Conservation (phyloP, 1,284 basidiomycete genomes). For the Acaromyces ingoldii region DNA sequence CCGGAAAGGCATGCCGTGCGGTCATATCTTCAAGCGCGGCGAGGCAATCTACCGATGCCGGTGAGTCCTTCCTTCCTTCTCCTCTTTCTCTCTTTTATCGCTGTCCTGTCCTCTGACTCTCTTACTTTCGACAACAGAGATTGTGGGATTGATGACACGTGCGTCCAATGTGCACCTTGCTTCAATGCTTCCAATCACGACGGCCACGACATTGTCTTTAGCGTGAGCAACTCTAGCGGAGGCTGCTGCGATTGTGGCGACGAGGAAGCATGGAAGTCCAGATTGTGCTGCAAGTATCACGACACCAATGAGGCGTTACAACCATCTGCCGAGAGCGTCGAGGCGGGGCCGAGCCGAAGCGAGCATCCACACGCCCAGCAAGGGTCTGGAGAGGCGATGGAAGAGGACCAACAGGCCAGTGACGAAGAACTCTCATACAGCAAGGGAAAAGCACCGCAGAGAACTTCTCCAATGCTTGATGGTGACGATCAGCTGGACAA, state of each 20-base stretch:
- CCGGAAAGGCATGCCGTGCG: conserved; percentile 47
- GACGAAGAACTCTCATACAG: neutral
- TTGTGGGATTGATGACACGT: conserved; percentile 49
- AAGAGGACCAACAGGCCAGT: neutral
- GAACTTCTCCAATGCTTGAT: neutral
- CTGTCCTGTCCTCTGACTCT: neutral
- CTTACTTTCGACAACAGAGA: conserved; percentile 16
- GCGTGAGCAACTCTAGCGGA: conserved; percentile 38
- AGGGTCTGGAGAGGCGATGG: neutral
- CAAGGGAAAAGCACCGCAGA: conserved; percentile 2
- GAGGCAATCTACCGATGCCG: conserved; percentile 51
- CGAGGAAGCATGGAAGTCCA: conserved; percentile 46
- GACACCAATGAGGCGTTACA: neutral
- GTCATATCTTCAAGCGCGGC: conserved; percentile 50
- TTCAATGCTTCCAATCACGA: conserved; percentile 46
- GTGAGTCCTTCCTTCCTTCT: conserved; percentile 16
- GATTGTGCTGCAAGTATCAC: conserved; percentile 44
- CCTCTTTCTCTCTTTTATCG: neutral
- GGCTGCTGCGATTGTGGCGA: conserved; percentile 51
- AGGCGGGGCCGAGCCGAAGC: neutral
- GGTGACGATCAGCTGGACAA: conserved; percentile 2
- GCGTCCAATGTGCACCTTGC: conserved; percentile 48
- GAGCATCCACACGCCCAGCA: neutral
- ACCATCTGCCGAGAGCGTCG: neutral
- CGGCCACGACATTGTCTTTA: conserved; percentile 47